Base-by-base conservation (phyloP, 768 basidiomycete species). In the Asterophora parasitica region DNA sequence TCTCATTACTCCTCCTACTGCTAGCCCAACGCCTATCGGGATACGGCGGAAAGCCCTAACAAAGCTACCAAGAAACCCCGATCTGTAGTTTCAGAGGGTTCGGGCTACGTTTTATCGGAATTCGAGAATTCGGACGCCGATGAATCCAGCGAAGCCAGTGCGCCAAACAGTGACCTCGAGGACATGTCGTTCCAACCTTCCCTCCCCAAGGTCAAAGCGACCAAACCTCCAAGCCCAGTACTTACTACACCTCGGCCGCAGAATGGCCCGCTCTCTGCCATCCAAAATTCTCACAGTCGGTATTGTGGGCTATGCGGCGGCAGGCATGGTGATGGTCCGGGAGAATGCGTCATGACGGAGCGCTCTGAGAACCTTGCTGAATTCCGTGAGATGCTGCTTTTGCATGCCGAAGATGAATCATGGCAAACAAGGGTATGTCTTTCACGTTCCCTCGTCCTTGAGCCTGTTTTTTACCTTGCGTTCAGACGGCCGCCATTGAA, bases 341-440 rank as follows among this genome's bases (percentile, higher is more conserved):
- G 67, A 20, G 58, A 72, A 46, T 91, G 88, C 58, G 59, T 59
- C 17, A 87, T 91, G 88, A 79, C 77, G 6, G 74, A 82, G 17
- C 72, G 67, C 42, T 79, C 85, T 13, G 74, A 79, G 47, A 79
- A 88, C 59, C 70, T 91, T 16, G 76, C 78, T 10, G 80, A 86
- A 55, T 89, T 81, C 57, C 78, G 88, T 36, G 71, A 75, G 38
- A 81, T 88, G 67, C 64, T 90, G 31, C 63, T 89, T 51, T 63
- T 76, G 23, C 73, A 85, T 51, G 70, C 75, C n/a, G 74, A 77
- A 12, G 81, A 82, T 54, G 88, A 91, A 54, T 70, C 85, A 36
- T 73, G 77, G 57, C 80, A 84, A 60, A 71, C 75, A 31, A 70
- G 86, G 56, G 88, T 87, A 64, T 23, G 42, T 55, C 69, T 48